These are phyloP conservation scores for Vicia villosa DNA, from an alignment of 306 rosid genomes.

Conservation along the genomic window DNA sequence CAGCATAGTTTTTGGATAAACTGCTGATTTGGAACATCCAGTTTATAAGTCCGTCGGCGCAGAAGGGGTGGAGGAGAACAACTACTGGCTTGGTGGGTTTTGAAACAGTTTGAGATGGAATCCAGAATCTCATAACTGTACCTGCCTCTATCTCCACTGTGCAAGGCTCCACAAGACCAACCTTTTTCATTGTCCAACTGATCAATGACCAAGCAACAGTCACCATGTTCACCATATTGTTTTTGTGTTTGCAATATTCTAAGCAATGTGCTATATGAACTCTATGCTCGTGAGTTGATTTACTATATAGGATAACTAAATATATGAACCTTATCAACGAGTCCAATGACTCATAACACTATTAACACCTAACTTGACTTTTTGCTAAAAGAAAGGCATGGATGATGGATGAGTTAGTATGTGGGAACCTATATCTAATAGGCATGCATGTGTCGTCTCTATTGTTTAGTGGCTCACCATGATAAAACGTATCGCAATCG, in stretches of 20 bases:
- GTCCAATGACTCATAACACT: no score
- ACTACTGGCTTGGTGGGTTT: slow-evolving; percentile 61
- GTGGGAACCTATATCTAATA: no score
- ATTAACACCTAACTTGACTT: no score
- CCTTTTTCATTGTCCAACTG: slow-evolving; percentile 56
- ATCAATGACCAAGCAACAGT: slow-evolving; percentile 42
- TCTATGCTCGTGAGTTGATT: no score
- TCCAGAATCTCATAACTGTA: slow-evolving; percentile 68
- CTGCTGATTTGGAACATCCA: slow-evolving; percentile 69
- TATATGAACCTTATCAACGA: no score
- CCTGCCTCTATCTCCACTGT: slow-evolving; percentile 65
- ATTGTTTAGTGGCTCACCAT: no score
- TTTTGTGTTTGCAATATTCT: not conserved
- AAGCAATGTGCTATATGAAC: no score
- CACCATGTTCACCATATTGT: slow-evolving; percentile 59
- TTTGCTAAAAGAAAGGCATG: no score
- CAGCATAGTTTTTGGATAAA: slow-evolving; percentile 54
- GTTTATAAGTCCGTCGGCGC: slow-evolving; percentile 66
- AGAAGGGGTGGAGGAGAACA: slow-evolving; percentile 74
- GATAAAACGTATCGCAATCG: no score
- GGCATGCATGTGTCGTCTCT: no score
- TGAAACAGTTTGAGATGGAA: slow-evolving; percentile 47
- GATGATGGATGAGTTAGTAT: no score
- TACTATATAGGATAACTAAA: no score
- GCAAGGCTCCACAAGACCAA: slow-evolving; percentile 55